phyloP scores from a whole-genome alignment of 192 early-diverging fungal species.

The Obelidium mucronatum region DNA sequence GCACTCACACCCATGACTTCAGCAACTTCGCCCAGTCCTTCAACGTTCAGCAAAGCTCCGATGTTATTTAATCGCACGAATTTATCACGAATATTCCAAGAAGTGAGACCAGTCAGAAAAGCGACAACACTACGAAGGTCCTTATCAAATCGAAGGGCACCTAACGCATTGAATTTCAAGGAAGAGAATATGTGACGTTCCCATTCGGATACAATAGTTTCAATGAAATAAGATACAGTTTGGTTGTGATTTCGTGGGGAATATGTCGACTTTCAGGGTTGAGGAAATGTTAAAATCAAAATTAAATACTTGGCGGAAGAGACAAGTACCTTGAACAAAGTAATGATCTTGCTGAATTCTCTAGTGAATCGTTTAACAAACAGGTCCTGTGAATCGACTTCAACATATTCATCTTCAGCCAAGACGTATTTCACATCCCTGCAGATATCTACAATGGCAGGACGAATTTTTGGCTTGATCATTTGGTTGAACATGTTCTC shows the following conservation, averaged over 20 bases:
- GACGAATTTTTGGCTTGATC: conserved; percentile 79
- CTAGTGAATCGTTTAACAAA: conserved; percentile 84
- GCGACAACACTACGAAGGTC: conserved; percentile 78
- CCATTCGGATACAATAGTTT: conserved; percentile 81
- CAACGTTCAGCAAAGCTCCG: conserved; percentile 82
- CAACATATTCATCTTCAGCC: conserved; percentile 90
- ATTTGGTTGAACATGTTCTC: conserved; percentile 84
- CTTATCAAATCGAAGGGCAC: conserved; percentile 91
- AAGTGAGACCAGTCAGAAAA: conserved; percentile 50
- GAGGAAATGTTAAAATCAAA: conserved; percentile 1
- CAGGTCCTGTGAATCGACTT: conserved; percentile 68
- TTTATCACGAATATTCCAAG: conserved; percentile 71
- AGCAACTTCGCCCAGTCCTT: conserved; percentile 73
- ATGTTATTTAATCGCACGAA: conserved; percentile 87
- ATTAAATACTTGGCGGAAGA: conserved; percentile 34
- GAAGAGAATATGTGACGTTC: conserved; percentile 80
- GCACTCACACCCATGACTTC: conserved; percentile 74
- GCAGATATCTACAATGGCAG: conserved; percentile 78
- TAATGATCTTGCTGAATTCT: conserved; percentile 69
- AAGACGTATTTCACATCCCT: conserved; percentile 89
- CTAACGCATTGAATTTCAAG: conserved; percentile 92
- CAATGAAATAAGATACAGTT: conserved; percentile 68
- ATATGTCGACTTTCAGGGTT: conserved; percentile 11
- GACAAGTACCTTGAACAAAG: conserved; percentile 63
- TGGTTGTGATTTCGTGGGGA: conserved; percentile 68